Evolutionary conservation across 495 filamentous ascomycete species (phyloP).

Genomic region (Bryoglossum gracile): DNA sequence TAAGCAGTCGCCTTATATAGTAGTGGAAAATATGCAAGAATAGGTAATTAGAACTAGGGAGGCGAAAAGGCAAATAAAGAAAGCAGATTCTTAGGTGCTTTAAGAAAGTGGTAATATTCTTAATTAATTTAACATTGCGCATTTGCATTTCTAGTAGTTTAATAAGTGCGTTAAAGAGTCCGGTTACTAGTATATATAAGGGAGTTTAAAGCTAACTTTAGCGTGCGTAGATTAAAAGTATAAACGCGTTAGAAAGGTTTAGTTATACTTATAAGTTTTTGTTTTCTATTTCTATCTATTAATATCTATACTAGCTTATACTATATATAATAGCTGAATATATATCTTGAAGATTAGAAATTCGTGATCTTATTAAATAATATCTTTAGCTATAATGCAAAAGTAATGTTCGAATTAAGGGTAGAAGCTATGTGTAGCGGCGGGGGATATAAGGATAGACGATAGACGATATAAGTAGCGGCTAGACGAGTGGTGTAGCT

Average conservation of each 20-base stretch:
- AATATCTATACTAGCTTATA: neutral
- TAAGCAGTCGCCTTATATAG: slow-evolving; percentile 43
- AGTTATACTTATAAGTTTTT: neutral
- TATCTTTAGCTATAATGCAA: no score
- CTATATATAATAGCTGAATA: slow-evolving; percentile 1
- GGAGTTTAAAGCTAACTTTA: neutral
- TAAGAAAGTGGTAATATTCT: no score
- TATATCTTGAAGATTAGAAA: slow-evolving; percentile 1
- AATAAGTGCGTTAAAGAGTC: neutral
- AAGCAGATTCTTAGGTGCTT: no score
- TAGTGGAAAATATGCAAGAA: slow-evolving; percentile 1
- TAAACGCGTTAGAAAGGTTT: neutral
- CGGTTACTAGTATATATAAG: neutral
- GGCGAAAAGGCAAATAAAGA: neutral
- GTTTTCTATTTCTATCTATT: neutral
- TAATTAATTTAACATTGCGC: no score
- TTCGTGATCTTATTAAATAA: neutral
- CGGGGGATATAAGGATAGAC: no score
- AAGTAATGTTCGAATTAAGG: no score
- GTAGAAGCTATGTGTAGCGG: no score
- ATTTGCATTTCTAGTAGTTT: no score
- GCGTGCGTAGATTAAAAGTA: neutral
- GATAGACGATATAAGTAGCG: no score
- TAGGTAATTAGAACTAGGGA: neutral
- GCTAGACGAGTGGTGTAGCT: no score